phyloP scores from a whole-genome alignment of 2,329 filamentous ascomycete genomes.

The Atkinsonella hypoxylon region DNA sequence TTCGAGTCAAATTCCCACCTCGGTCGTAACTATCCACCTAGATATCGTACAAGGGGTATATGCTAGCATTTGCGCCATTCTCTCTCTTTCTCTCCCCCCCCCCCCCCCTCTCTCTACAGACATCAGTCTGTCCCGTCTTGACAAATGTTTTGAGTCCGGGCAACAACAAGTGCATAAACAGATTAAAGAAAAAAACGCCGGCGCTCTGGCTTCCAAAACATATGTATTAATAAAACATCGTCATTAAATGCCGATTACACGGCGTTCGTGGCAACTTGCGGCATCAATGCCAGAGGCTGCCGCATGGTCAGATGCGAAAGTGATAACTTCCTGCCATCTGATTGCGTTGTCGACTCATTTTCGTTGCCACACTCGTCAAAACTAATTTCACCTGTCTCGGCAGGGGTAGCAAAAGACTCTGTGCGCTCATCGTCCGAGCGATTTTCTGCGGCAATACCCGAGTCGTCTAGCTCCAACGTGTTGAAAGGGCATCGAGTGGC shows the following conservation, averaged over 20 bases:
- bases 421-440: constrained; percentile 31
- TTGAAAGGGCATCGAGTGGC: neutral
- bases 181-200: neutral
- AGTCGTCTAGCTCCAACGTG: constrained; percentile 18
- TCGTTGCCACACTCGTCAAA: constrained; percentile 31
- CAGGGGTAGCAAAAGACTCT: constrained; percentile 40
- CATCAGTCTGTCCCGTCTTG: neutral
- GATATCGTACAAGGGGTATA: constrained; percentile 2
- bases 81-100: neutral
- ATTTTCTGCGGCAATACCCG: constrained; percentile 22
- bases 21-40: neutral
- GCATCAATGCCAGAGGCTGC: constrained; percentile 11
- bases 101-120: neutral
- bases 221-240: neutral
- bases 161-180: neutral
- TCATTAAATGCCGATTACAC: constrained; percentile 8
- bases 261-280: constrained; percentile 14
- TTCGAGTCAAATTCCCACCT: no score
- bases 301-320: constrained; percentile 46
- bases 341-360: constrained; percentile 30
- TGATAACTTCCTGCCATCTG: constrained; percentile 51
- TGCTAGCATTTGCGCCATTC: neutral
- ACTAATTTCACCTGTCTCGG: constrained; percentile 29
- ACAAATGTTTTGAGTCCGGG: neutral
- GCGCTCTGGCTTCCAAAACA: neutral